These are phyloP conservation scores for Diplogelasinospora grovesii DNA, from an alignment of 495 filamentous ascomycete species.

Conservation along the genomic window DNA sequence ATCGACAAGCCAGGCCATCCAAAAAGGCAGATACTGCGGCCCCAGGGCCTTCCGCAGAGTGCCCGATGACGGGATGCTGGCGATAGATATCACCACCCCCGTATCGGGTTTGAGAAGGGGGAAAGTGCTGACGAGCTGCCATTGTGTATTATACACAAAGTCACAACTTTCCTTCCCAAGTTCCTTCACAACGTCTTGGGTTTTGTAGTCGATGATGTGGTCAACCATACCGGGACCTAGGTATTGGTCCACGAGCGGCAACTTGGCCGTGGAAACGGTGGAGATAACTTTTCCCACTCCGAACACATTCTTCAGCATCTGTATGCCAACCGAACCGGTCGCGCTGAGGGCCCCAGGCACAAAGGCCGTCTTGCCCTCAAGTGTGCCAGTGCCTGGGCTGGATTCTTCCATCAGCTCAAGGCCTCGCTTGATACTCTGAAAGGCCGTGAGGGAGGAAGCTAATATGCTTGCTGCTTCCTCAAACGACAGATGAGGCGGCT, in stretches of 20 bases:
- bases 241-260: constrained; percentile 36
- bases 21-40: constrained; percentile 24
- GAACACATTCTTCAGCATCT: constrained; percentile 49
- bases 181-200: constrained; percentile 28
- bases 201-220: constrained; percentile 46
- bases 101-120: constrained; percentile 31
- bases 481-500: constrained; percentile 31
- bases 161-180: constrained; percentile 43
- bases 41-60: constrained; percentile 31
- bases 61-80: constrained; percentile 28
- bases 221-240: constrained; percentile 28
- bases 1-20: constrained; percentile 26
- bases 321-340: constrained; percentile 41
- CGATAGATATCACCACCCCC: constrained; percentile 36
- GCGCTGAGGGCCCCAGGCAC: constrained; percentile 47
- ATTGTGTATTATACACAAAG: constrained; percentile 48
- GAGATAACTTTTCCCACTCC: constrained; percentile 44
- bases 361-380: constrained; percentile 51
- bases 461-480: constrained; percentile 31
- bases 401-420: too few species aligned
- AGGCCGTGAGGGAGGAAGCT: constrained; percentile 32
- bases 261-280: constrained; percentile 47
- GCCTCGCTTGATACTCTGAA: constrained; percentile 37
- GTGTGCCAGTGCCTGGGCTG: constrained; percentile 28
- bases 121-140: constrained; percentile 26